Conservation (phyloP, 2,329 filamentous ascomycete species). For the Samsoniella hepiali region DNA sequence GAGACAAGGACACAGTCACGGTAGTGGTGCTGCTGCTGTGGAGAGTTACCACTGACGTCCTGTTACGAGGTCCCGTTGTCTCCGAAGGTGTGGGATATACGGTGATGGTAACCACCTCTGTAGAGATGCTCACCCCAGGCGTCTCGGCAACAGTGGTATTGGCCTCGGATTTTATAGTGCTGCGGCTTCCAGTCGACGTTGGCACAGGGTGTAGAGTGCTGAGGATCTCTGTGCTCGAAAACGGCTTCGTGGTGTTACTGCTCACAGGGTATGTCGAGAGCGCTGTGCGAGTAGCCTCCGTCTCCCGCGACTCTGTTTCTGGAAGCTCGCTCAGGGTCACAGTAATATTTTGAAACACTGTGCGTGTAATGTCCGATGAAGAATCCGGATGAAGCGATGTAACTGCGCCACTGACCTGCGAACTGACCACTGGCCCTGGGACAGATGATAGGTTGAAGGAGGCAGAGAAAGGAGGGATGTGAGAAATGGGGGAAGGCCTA, state of each 20-base stretch:
- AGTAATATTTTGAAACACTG: slow-evolving; percentile 13
- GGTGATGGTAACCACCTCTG: slow-evolving; percentile 11
- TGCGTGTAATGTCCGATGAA: neutral
- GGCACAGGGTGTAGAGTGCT: neutral
- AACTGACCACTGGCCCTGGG: neutral
- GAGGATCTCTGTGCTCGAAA: neutral
- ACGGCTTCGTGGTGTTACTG: neutral
- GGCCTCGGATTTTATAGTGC: neutral
- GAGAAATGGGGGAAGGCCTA: neutral
- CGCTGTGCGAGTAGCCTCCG: neutral
- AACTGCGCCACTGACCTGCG: neutral
- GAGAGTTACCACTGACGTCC: neutral
- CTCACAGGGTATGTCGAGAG: neutral
- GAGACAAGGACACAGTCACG: neutral
- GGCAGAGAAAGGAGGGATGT: slow-evolving; percentile 1
- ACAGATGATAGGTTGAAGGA: slow-evolving; percentile 7
- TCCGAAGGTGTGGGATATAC: slow-evolving; percentile 4
- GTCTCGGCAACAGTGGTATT: neutral
- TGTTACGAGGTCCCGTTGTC: neutral
- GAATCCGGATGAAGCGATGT: neutral
- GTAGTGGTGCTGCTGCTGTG: neutral
- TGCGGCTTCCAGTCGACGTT: neutral
- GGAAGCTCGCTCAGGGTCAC: neutral
- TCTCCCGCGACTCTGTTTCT: neutral
- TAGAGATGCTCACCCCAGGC: neutral